A percentile compares a stretch with the other conserved stretches of the same genome.
Conservation (phyloP, 1,284 basidiomycete genomes). For the Exobasidium cylindrosporum region DNA sequence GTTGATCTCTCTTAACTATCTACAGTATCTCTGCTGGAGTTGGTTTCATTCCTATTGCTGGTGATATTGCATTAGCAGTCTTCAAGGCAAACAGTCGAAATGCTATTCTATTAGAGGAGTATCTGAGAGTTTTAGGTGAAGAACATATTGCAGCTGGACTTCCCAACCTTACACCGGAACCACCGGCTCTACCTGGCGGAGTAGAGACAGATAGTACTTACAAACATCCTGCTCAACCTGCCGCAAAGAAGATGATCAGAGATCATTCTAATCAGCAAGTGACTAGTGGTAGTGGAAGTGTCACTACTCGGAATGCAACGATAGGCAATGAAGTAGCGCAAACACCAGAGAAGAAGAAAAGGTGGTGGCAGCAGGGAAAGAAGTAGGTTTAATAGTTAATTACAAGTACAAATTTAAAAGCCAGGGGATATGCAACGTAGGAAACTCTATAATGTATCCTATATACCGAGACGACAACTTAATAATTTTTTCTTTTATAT, state of each 20-base stretch:
- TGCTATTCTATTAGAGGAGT: conserved; percentile 59
- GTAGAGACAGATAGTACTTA: neutral
- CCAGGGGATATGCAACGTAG: too few relatives aligned
- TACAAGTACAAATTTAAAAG: too few relatives aligned
- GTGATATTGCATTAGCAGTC: conserved; percentile 70
- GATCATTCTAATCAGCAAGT: conserved; percentile 2
- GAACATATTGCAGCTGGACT: conserved; percentile 40
- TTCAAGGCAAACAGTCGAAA: conserved; percentile 90
- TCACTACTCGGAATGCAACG: neutral
- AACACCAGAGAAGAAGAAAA: neutral
- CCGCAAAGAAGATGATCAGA: conserved; percentile 14
- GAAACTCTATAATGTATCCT: too few relatives aligned
- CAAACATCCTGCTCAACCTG: conserved; percentile 15
- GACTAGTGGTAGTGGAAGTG: neutral
- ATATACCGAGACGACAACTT: too few relatives aligned
- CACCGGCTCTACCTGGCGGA: conserved; percentile 13
- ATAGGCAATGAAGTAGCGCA: neutral
- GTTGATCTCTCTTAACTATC: neutral
- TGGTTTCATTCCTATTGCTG: conserved; percentile 73
- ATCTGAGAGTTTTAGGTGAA: conserved; percentile 35
- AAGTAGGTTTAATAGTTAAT: too few relatives aligned
- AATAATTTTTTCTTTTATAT: too few relatives aligned
- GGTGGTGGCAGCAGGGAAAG: neutral
- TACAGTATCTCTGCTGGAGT: conserved; percentile 66
- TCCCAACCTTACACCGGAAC: conserved; percentile 30